Base-by-base conservation (phyloP, 1,139 yeast species). In the Ogataea hybrid region DNA sequence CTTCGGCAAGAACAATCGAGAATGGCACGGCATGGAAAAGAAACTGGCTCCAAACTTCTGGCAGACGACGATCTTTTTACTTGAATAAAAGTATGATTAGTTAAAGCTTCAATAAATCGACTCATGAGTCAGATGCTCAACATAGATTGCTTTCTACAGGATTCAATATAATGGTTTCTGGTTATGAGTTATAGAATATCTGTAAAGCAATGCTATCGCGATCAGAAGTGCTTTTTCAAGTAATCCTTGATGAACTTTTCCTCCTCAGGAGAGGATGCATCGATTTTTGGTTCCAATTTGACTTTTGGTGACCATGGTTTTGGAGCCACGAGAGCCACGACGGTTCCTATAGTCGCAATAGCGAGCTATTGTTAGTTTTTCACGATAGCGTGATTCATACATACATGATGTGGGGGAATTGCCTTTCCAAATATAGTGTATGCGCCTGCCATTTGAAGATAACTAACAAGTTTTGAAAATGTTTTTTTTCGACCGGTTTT, bases 191-290 rank as follows among this genome's bases (percentile, higher is more conserved):
- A 17, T 6, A 17, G 18, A 17, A 17, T 18, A 18, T 18, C 8
- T 6, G 20, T 18, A 18, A 17, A 17, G 20, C 20, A 18, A 18
- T 18, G 27, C 6, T 25, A 8, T 12, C 20, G 7, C 22, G 5
- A 32, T 30, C 12, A 36, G 11, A 30, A 15, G 6, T 53, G 52
- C 47, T 65, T 63, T 35, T 59, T 55, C 45, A 68, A 48, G 54
- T 64, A 70, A 16, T 68, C 71, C 58, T 64, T 62, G 56, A 82
- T 75, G 71, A 84, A 90, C 67, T 83, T 82, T 67, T 86, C 96
- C 71, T 90, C 97, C 58, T 88, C 97, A 56, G 89, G 79, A 46
- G 89, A 77, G 46, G 80, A 67, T 51, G 96, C 95, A 54, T 79
- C 77, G 65, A 88, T 77, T 44, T 83, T 68, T 50, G 83, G 77